phyloP scores from a whole-genome alignment of 495 filamentous ascomycete genomes.

The Daldinia decipiens region DNA sequence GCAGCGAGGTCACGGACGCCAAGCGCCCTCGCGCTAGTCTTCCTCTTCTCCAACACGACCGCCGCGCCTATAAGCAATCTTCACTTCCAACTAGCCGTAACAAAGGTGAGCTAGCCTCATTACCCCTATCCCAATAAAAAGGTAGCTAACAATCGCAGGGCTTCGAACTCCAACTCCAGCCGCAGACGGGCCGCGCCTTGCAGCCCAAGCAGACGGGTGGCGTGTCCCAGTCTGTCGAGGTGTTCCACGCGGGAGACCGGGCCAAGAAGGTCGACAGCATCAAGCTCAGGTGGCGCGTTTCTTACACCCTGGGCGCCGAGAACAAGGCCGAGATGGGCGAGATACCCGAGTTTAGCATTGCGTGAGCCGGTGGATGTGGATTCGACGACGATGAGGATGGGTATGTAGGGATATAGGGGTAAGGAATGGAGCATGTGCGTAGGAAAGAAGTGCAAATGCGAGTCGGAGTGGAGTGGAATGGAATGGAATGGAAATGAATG shows the following conservation, averaged over 20 bases:
- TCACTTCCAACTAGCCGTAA: slow-evolving; percentile 91
- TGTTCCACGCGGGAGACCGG: slow-evolving; percentile 72
- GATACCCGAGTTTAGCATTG: slow-evolving; percentile 83
- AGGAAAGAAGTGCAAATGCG: slow-evolving; percentile 1
- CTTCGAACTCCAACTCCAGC: slow-evolving; percentile 81
- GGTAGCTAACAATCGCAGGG: slow-evolving; percentile 59
- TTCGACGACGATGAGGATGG: no score
- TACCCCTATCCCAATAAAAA: background rate
- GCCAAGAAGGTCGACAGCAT: slow-evolving; percentile 75
- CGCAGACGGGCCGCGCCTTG: slow-evolving; percentile 81
- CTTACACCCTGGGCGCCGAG: slow-evolving; percentile 75
- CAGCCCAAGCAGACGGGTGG: slow-evolving; percentile 77
- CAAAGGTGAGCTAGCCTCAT: slow-evolving; percentile 69
- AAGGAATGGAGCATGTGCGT: background rate
- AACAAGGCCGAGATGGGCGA: slow-evolving; percentile 82
- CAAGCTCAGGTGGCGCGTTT: slow-evolving; percentile 88
- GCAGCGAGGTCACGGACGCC: slow-evolving; percentile 59
- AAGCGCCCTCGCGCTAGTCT: slow-evolving; percentile 68
- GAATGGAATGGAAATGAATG: background rate
- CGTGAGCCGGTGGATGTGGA: slow-evolving; percentile 41
- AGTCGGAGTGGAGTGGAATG: background rate
- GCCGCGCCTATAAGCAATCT: slow-evolving; percentile 76
- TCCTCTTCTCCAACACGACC: slow-evolving; percentile 83
- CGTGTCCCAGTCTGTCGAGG: slow-evolving; percentile 82
- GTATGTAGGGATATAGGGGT: background rate